Conservation (phyloP, 306 rosid species). For the Trifolium repens region DNA sequence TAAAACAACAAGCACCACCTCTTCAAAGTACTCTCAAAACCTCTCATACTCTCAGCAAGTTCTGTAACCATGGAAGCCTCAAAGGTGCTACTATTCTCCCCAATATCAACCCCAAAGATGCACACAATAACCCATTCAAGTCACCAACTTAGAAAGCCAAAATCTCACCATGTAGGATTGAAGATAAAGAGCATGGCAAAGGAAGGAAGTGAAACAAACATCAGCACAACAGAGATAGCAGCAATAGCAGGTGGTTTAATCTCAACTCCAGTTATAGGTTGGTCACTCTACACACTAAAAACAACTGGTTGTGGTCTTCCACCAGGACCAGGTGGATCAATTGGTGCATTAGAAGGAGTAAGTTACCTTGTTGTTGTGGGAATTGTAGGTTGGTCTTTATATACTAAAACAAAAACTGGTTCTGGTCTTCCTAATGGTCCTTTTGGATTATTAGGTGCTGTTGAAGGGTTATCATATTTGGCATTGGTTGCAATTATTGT, state of each 20-base stretch:
- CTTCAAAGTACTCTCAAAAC: not conserved
- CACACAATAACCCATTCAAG: slow-evolving; percentile 7
- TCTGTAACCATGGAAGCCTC: slow-evolving; percentile 43
- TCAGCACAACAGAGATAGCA: slow-evolving; percentile 55
- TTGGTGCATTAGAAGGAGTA: slow-evolving; percentile 91
- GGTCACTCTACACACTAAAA: slow-evolving; percentile 93
- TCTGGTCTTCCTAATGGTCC: slow-evolving; percentile 92
- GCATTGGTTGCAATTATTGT: slow-evolving; percentile 64
- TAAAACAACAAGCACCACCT: slow-evolving; percentile 19
- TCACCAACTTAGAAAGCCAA: slow-evolving; percentile 13
- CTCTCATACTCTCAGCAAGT: not conserved
- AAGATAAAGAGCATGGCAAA: slow-evolving; percentile 69
- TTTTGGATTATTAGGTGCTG: slow-evolving; percentile 83
- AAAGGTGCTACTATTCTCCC: slow-evolving; percentile 54
- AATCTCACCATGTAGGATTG: slow-evolving; percentile 29
- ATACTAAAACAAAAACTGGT: slow-evolving; percentile 81
- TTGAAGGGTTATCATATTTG: slow-evolving; percentile 78
- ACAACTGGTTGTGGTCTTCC: slow-evolving; percentile 94
- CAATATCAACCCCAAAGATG: slow-evolving; percentile 36
- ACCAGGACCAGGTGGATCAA: slow-evolving; percentile 89
- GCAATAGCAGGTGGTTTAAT: slow-evolving; percentile 79
- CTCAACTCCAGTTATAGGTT: slow-evolving; percentile 78
- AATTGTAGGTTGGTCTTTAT: slow-evolving; percentile 85
- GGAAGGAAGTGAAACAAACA: slow-evolving; percentile 53
- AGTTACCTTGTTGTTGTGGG: slow-evolving; percentile 76